Conservation (phyloP, 257 asterid genomes). For the Nicotiana sylvestris region DNA sequence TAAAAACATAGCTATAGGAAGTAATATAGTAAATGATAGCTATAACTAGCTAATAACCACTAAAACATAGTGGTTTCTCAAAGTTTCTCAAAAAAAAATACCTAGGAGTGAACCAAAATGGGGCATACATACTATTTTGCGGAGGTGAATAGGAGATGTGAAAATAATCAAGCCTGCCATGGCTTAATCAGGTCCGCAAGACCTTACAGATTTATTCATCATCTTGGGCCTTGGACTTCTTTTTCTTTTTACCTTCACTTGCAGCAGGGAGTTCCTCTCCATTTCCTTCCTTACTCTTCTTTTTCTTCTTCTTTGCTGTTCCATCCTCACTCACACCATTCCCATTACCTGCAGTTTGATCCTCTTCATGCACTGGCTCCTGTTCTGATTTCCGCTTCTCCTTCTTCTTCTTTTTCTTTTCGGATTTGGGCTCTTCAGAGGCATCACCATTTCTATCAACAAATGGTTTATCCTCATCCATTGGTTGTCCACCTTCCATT, state of each 20-base stretch:
- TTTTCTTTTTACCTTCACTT: constrained; percentile 49
- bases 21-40: no score
- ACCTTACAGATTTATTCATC: constrained; percentile 17
- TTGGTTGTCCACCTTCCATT: constrained; percentile 22
- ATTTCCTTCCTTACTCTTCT: constrained; percentile 42
- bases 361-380: constrained; percentile 29
- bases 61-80: no score
- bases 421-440: constrained; percentile 56
- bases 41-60: no score
- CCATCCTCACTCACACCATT: constrained; percentile 43
- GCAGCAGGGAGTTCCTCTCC: constrained; percentile 31
- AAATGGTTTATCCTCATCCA: constrained; percentile 43
- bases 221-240: constrained; percentile 41
- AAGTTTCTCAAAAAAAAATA: no score
- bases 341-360: background rate
- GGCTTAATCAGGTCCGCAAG: no score
- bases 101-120: no score
- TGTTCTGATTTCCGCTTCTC: constrained; percentile 57
- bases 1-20: no score
- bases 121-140: no score
- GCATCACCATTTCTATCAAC: constrained; percentile 38
- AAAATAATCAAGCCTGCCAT: no score
- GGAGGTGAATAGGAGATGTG: no score
- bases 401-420: constrained; percentile 72
- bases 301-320: constrained; percentile 62